Percentiles rank a stretch among this genome's conserved stretches.
Conservation (phyloP, 768 basidiomycete species). For the Calocybe cyanea region DNA sequence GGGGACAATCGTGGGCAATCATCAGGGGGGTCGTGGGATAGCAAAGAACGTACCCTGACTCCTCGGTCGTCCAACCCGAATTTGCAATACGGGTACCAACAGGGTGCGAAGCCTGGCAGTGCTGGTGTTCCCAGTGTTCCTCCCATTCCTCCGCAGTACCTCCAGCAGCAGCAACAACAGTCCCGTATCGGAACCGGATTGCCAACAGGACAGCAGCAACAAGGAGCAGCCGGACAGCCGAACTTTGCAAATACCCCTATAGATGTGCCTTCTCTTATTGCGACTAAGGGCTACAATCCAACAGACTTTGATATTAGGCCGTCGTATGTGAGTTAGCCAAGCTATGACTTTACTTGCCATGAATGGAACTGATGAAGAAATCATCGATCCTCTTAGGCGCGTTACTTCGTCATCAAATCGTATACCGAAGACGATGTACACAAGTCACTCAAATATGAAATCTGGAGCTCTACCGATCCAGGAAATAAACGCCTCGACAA, state of each 20-base stretch:
- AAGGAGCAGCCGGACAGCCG: conserved; percentile 32
- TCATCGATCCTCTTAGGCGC: conserved; percentile 47
- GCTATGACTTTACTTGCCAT: conserved; percentile 5
- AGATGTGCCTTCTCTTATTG: conserved; percentile 82
- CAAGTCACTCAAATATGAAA: conserved; percentile 96
- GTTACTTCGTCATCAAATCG: conserved; percentile 97
- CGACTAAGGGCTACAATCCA: conserved; percentile 90
- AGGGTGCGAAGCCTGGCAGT: conserved; percentile 34
- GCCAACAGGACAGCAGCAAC: conserved; percentile 17
- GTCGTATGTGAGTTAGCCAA: conserved; percentile 51
- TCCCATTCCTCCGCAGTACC: conserved; percentile 67
- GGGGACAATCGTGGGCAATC: conserved; percentile 27
- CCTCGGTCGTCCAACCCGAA: conserved; percentile 67
- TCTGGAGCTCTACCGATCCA: conserved; percentile 96
- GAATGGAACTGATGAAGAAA: not conserved
- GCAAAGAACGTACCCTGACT: conserved; percentile 55
- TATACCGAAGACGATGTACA: conserved; percentile 99
- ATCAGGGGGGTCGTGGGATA: conserved; percentile 54
- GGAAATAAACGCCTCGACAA: conserved; percentile 97
- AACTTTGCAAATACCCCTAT: conserved; percentile 63
- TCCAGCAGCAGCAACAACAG: conserved; percentile 52
- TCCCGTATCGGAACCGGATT: conserved; percentile 32
- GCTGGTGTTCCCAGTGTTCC: conserved; percentile 60
- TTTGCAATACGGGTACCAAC: conserved; percentile 59
- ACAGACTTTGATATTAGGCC: conserved; percentile 79